Conservation (phyloP, 495 filamentous ascomycete genomes). For the Aspergillus taichungensis region DNA sequence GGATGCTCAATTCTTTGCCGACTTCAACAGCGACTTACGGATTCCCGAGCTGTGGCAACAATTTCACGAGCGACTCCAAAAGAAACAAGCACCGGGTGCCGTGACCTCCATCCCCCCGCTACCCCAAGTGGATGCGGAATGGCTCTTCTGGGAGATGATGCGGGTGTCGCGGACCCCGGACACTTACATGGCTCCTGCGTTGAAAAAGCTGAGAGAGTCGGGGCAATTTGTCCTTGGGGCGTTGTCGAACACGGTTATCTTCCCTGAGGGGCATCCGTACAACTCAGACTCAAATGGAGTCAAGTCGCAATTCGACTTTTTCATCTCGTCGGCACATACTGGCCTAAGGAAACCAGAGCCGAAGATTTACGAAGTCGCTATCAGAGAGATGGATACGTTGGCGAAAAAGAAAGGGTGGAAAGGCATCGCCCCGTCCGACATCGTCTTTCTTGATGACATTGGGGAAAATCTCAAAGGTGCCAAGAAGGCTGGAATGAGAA, state of each 20-base stretch:
- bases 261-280: constrained; percentile 58
- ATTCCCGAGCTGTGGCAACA: constrained; percentile 55
- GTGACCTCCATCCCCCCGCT: constrained; percentile 45
- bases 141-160: constrained; percentile 94
- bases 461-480: constrained; percentile 84
- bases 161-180: constrained; percentile 57
- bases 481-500: constrained; percentile 64
- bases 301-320: constrained; percentile 65
- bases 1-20: constrained; percentile 64
- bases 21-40: constrained; percentile 67
- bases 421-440: constrained; percentile 53
- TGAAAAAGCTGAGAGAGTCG: constrained; percentile 55
- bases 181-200: constrained; percentile 77
- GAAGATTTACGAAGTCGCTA: constrained; percentile 66
- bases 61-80: constrained; percentile 39
- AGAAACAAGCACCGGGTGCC: constrained; percentile 19
- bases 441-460: constrained; percentile 93
- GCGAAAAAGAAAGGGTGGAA: constrained; percentile 46
- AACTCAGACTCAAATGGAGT: constrained; percentile 39
- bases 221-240: constrained; percentile 69
- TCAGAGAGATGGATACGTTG: constrained; percentile 53
- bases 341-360: constrained; percentile 83
- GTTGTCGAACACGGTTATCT: constrained; percentile 80
- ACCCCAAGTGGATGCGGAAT: constrained; percentile 68
- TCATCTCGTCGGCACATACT: constrained; percentile 74